Conservation (phyloP, 805 yeast genomes). For the Metschnikowia cerradonensis region DNA sequence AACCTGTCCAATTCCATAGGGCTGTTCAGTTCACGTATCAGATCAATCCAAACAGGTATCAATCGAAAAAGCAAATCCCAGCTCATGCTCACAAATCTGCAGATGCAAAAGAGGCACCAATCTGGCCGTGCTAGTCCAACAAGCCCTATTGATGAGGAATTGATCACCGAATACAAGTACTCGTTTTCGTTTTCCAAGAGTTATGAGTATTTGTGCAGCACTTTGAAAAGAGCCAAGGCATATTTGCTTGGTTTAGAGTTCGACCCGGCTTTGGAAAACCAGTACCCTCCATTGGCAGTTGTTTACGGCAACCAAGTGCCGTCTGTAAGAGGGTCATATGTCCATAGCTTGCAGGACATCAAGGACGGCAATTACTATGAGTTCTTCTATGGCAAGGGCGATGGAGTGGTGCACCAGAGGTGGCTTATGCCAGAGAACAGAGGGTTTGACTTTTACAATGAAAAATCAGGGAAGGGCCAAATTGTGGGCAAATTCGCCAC, state of each 20-base stretch:
- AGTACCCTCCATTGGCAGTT: constrained; percentile 80
- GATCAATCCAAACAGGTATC: constrained; percentile 12
- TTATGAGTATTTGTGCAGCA: constrained; percentile 56
- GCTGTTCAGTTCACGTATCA: constrained; percentile 22
- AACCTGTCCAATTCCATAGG: constrained; percentile 5
- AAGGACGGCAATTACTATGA: constrained; percentile 68
- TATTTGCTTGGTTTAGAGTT: constrained; percentile 56
- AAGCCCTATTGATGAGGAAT: constrained; percentile 10
- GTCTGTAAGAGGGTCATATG: constrained; percentile 77
- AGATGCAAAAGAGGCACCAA: constrained; percentile 24
- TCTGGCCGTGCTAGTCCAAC: constrained; percentile 16
- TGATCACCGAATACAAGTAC: constrained; percentile 9
- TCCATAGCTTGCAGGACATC: constrained; percentile 58
- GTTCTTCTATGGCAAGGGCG: constrained; percentile 85
- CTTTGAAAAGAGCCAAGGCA: constrained; percentile 55
- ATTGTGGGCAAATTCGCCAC: constrained; percentile 65
- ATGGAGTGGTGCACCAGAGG: constrained; percentile 83
- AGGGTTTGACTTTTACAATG: constrained; percentile 48
- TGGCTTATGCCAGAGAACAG: constrained; percentile 76
- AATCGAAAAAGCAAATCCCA: constrained; percentile 12
- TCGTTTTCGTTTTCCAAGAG: constrained; percentile 52
- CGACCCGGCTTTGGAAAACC: constrained; percentile 39
- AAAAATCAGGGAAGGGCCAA: constrained; percentile 37
- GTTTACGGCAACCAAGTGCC: constrained; percentile 83
- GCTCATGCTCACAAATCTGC: constrained; percentile 19